phyloP scores from a whole-genome alignment of 2,329 filamentous ascomycete genomes.

The Fusarium sp. region DNA sequence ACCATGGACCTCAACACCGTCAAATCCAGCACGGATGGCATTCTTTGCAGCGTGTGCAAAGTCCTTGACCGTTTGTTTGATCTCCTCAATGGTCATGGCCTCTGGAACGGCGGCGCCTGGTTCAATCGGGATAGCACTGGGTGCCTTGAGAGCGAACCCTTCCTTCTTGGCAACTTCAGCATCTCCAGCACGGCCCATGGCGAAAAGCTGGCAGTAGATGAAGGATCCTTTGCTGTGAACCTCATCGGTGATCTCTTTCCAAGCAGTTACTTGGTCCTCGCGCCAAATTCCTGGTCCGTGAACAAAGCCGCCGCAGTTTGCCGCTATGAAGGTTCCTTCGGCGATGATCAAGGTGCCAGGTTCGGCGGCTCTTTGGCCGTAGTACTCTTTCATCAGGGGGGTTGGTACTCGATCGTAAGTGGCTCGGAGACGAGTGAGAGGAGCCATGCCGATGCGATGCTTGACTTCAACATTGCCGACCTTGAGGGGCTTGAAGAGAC shows the following conservation, averaged over 20 bases:
- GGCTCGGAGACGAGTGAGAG: conserved; percentile 64
- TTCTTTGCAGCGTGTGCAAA: conserved; percentile 65
- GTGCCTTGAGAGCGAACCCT: conserved; percentile 39
- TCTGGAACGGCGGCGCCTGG: conserved; percentile 64
- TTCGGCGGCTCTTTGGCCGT: conserved; percentile 54
- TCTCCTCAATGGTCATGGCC: conserved; percentile 72
- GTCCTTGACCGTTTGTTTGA: conserved; percentile 67
- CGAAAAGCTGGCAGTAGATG: conserved; percentile 72
- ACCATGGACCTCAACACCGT: conserved; percentile 72
- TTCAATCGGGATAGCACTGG: conserved; percentile 50
- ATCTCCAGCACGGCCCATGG: conserved; percentile 65
- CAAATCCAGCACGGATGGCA: conserved; percentile 72
- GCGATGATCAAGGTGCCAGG: conserved; percentile 57
- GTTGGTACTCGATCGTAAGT: conserved; percentile 47
- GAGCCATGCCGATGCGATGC: conserved; percentile 64
- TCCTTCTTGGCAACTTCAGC: conserved; percentile 39
- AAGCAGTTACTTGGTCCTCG: conserved; percentile 65
- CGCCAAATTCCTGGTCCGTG: conserved; percentile 69
- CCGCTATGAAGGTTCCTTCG: conserved; percentile 57
- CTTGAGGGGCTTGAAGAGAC: conserved; percentile 56
- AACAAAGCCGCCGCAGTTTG: conserved; percentile 46
- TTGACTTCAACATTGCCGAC: conserved; percentile 53
- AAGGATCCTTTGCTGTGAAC: conserved; percentile 71
- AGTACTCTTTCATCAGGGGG: conserved; percentile 56
- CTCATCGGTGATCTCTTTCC: conserved; percentile 69